A percentile compares a stretch with the other conserved stretches of the same genome.
Evolutionary conservation across 352 stramenopile genomes (phyloP).

Genomic region (Phytophthora niederhauseri): DNA sequence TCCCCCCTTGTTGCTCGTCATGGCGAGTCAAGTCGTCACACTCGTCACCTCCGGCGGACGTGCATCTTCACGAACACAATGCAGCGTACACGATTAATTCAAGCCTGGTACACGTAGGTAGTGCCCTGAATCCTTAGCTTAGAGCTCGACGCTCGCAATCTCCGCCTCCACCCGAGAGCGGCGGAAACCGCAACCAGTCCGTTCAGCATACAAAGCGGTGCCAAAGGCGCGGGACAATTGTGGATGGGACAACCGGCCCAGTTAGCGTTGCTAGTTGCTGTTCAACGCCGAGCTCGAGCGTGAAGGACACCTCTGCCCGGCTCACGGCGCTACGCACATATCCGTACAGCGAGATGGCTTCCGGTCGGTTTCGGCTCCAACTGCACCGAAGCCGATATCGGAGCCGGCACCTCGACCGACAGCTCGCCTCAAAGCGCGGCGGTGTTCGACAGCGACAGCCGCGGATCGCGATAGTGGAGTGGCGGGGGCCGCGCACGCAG

Average conservation of each 20-base stretch:
- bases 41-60: background rate
- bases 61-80: background rate
- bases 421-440: background rate
- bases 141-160: background rate
- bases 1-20: no score
- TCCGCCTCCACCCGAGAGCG: background rate
- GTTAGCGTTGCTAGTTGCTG: background rate
- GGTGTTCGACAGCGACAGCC: conserved; percentile 1
- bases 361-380: background rate
- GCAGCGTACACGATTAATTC: background rate
- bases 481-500: background rate
- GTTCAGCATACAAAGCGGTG: background rate
- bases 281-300: background rate
- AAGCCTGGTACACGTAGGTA: no score
- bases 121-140: no score
- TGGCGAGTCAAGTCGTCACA: background rate
- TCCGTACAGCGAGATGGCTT: background rate
- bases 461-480: background rate
- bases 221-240: background rate
- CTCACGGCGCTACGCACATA: background rate
- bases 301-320: background rate
- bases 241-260: background rate
- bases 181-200: background rate
- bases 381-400: conserved; percentile 3
- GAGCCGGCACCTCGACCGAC: background rate